Conservation (phyloP, 495 filamentous ascomycete species). For the Podospora bellae-mahoneyi region DNA sequence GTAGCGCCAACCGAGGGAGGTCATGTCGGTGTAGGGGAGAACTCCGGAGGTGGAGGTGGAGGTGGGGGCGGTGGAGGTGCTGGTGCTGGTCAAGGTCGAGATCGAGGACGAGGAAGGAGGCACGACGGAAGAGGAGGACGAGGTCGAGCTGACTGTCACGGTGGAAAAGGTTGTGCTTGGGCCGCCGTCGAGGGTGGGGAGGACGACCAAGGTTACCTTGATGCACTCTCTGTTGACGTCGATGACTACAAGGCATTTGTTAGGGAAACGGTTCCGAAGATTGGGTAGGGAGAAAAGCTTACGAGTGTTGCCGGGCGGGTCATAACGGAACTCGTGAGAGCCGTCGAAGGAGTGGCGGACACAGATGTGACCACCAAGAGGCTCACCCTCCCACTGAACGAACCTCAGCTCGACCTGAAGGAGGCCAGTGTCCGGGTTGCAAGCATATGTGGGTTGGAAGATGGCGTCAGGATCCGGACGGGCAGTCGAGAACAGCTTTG, state of each 20-base stretch:
- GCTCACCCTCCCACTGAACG: conserved; percentile 31
- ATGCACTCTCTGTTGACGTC: conserved; percentile 37
- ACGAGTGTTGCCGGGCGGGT: conserved; percentile 44
- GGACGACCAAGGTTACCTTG: conserved; percentile 36
- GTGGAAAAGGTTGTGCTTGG: conserved; percentile 8
- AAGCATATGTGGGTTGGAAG: conserved; percentile 48
- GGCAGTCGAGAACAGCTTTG: conserved; percentile 55
- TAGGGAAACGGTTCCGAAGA: neutral
- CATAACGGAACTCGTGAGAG: conserved; percentile 47
- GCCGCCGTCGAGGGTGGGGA: conserved; percentile 10
- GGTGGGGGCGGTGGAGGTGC: conserved; percentile 7
- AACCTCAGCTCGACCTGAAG: conserved; percentile 45
- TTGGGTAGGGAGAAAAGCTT: conserved; percentile 16
- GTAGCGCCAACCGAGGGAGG: conserved; percentile 26
- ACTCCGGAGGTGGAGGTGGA: conserved; percentile 13
- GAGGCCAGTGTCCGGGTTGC: conserved; percentile 47
- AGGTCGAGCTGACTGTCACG: neutral
- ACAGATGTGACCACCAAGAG: conserved; percentile 42
- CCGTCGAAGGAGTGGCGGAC: conserved; percentile 40
- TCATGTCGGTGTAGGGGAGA: conserved; percentile 27
- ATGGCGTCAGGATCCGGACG: conserved; percentile 46
- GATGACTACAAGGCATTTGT: conserved; percentile 25
- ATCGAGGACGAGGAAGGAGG: conserved; percentile 9
- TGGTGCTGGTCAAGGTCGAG: conserved; percentile 11
- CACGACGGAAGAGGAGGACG: conserved; percentile 8